Evolutionary conservation across 208 protist genomes (phyloP), one percentile per base, ranked within the genome.

Genomic region (Angomonas deanei): DNA sequence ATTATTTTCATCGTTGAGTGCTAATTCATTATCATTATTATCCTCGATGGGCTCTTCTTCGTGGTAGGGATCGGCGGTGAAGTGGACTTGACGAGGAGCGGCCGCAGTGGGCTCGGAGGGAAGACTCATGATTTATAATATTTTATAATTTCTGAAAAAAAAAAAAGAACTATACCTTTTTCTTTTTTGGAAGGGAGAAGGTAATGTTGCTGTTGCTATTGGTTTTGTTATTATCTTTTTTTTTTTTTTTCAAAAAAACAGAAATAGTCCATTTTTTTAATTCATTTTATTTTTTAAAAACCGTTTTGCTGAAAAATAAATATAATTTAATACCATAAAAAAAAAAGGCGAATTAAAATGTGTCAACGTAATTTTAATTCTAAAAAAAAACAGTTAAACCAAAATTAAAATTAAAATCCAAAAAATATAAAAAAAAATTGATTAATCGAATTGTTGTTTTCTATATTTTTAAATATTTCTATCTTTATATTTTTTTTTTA

Each of bases 201-300:
- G 10, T 28, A 11, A 56, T 56, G 28, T 39, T 27, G 21, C n/a
- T 58, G 53, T 39, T 8, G 34, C 8, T 42, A n/a, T n/a, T n/a
- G n/a, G n/a, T n/a, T n/a, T n/a, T n/a, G n/a, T n/a, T n/a, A 49
- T 3, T 39, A 60, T 8, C 19, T 60, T 60, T 60, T 60, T 60
- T 42, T 34, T 42, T 27, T 34, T 60, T 21, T 23, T 60, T 46
- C 26, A 3, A 36, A 60, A 60, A 24, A 36, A 58, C 2, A 58
- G 4, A 38, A 64, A 47, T 5, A 2, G 53, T 42, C 19, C 1
- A 38, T 39, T 6, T 6, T 19, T 38, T 55, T 21, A 19, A 13
- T 47, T 38, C 23, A 50, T 30, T 49, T 31, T 21, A 52, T 32
- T 26, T 32, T 23, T 38, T 38, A 33, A 38, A 52, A 50, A 52